A percentile compares a stretch with the other conserved stretches of the same genome.
Evolutionary conservation across 2,329 filamentous ascomycete genomes (phyloP).

Genomic region (Arthrobotrys megalospora): DNA sequence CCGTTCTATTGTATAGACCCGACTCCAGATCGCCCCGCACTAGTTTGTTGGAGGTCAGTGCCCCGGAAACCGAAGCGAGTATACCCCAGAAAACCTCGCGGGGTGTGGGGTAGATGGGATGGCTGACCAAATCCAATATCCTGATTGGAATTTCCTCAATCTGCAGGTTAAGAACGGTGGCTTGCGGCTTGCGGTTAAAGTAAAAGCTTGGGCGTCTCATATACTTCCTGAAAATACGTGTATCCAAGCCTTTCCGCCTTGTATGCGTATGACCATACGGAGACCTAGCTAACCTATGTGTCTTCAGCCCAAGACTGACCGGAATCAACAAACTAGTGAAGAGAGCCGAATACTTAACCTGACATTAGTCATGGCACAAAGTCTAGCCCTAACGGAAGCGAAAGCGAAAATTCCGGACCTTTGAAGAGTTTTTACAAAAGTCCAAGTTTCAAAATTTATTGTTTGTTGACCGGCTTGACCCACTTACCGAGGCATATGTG

Average conservation of each 20-base stretch:
- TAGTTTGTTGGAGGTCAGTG: constrained; percentile 7
- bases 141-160: constrained; percentile 28
- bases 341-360: neutral
- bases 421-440: constrained; percentile 4
- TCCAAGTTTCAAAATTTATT: constrained; percentile 24
- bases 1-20: neutral
- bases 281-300: neutral
- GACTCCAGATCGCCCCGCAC: constrained; percentile 29
- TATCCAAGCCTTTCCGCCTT: neutral
- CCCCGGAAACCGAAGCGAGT: constrained; percentile 39
- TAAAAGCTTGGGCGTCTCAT: constrained; percentile 17
- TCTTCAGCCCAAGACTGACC: neutral
- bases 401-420: constrained; percentile 40
- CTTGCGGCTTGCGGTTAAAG: constrained; percentile 1
- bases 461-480: neutral
- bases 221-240: neutral
- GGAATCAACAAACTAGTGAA: neutral
- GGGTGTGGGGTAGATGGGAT: constrained; percentile 46
- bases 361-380: neutral
- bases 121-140: constrained; percentile 21
- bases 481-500: constrained; percentile 53
- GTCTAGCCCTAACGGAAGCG: constrained; percentile 20
- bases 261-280: neutral
- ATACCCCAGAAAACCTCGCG: constrained; percentile 11
- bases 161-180: neutral